phyloP scores from a whole-genome alignment of 2,329 filamentous ascomycete species.

The Colletotrichum euphorbiae region DNA sequence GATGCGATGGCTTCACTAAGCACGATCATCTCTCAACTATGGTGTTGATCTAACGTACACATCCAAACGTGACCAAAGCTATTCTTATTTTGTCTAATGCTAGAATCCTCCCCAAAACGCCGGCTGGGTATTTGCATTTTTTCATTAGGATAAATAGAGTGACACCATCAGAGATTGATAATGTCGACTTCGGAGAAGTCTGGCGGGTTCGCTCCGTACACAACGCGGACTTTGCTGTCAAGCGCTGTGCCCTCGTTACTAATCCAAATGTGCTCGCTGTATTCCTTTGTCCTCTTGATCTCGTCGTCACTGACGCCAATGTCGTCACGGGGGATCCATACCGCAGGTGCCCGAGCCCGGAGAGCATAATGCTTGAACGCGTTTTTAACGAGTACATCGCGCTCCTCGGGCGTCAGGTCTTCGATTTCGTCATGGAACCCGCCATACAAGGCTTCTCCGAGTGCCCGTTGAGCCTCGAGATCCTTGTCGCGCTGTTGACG shows the following conservation, averaged over 20 bases:
- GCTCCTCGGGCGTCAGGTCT: slow-evolving; percentile 89
- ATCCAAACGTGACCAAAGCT: neutral
- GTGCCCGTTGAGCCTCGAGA: slow-evolving; percentile 77
- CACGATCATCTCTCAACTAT: no score
- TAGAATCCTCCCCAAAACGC: slow-evolving; percentile 22
- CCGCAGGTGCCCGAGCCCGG: slow-evolving; percentile 83
- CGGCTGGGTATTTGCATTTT: slow-evolving; percentile 35
- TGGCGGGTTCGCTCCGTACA: slow-evolving; percentile 87
- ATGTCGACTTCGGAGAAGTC: slow-evolving; percentile 91
- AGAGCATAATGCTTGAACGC: slow-evolving; percentile 93
- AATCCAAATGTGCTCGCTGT: slow-evolving; percentile 88
- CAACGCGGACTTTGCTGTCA: slow-evolving; percentile 83
- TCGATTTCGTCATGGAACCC: slow-evolving; percentile 94
- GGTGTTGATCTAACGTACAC: no score
- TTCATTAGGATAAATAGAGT: slow-evolving; percentile 20
- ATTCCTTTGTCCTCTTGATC: slow-evolving; percentile 79
- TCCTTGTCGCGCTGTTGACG: slow-evolving; percentile 66
- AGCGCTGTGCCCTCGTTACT: slow-evolving; percentile 92
- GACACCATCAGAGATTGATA: slow-evolving; percentile 73
- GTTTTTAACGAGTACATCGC: slow-evolving; percentile 85
- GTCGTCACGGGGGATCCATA: slow-evolving; percentile 95
- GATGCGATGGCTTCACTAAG: neutral
- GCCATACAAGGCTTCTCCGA: slow-evolving; percentile 85
- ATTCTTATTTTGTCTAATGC: slow-evolving; percentile 17
- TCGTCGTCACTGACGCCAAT: slow-evolving; percentile 93